A percentile compares a stretch with the other conserved stretches of the same genome.
These are phyloP conservation scores for Coix lacrymajobi DNA, from an alignment of 176 grass and related monocot species.

Conservation along the genomic window DNA sequence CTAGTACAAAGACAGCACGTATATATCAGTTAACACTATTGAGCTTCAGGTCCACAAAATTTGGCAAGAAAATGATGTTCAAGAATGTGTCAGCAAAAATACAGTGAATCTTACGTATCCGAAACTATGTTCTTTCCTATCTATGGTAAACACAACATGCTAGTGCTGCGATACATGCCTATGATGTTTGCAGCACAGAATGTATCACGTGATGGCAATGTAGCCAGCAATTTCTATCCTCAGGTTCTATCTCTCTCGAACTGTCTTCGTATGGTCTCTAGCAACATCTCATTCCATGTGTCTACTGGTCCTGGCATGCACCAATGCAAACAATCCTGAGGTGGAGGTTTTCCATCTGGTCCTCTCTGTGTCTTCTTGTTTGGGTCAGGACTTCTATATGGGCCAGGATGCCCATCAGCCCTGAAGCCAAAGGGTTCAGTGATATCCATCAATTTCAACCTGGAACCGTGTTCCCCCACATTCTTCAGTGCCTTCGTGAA, in stretches of 20 bases:
- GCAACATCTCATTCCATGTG: conserved; percentile 88
- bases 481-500: conserved; percentile 64
- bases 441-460: conserved; percentile 86
- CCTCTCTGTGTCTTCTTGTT: conserved; percentile 92
- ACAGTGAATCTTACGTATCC: neutral
- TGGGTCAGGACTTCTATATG: conserved; percentile 75
- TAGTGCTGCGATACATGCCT: neutral
- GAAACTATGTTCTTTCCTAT: conserved; percentile 24
- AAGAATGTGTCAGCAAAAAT: conserved; percentile 22
- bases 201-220: neutral
- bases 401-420: conserved; percentile 85
- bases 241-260: conserved; percentile 41
- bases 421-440: conserved; percentile 74
- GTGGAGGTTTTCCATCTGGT: conserved; percentile 77
- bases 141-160: conserved; percentile 22
- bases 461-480: conserved; percentile 34
- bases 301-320: conserved; percentile 97
- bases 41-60: neutral
- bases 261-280: conserved; percentile 73
- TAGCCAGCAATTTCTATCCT: conserved; percentile 13
- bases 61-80: neutral
- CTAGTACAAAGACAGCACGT: neutral
- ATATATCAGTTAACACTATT: neutral
- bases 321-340: conserved; percentile 95
- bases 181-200: neutral